Evolutionary conservation across 1,139 yeast species (phyloP), one percentile per base, ranked within the genome.

Genomic region (Zygosaccharomyces sapae): DNA sequence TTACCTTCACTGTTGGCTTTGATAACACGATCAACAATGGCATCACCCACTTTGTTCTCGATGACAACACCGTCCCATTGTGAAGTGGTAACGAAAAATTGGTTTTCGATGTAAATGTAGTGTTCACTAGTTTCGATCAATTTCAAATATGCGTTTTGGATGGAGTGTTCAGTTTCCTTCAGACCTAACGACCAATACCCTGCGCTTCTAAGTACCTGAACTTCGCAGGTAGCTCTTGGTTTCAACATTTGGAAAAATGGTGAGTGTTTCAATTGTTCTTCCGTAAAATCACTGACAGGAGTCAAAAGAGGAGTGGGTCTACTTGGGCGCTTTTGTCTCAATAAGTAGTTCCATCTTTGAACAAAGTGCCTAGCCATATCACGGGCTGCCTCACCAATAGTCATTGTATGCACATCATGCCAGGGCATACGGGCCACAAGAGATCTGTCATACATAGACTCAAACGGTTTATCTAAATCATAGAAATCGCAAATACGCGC

Each of bases 391-490:
- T 90, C 95, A n/a, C 99, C 99, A 7, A 90, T 80, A 2, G 95
- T 82, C 70, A 89, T 81, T 95, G 90, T 92, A 61, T 92, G 97
- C 40, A 94, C 87, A 73, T 94, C 99, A 67, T 94, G 99, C 99
- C 98, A 94, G 5, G 98, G 98, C 99, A 94, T 94, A 59, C 99
- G 77, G 2, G 98, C 97, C 12, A 80, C 77, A 19, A 68, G 68
- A 29, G 78, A 72, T 54, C 99, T 77, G 66, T 94, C 95, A 63
- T 89, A 89, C 95, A 92, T 85, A 19, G 89, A 87, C 42, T 86
- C 95, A 61, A 84, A 89, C 1, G 98, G 98, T 55, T 80, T 81
- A 55, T 90, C 89, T 50, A 94, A 73, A 1, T 76, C 82, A 60
- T 65, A 78, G 64, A 94, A 94, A 66, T 94, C 99, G 58, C 84